These are phyloP conservation scores for Porcisia hertigi DNA, from an alignment of 208 protist genomes.

Conservation along the genomic window DNA sequence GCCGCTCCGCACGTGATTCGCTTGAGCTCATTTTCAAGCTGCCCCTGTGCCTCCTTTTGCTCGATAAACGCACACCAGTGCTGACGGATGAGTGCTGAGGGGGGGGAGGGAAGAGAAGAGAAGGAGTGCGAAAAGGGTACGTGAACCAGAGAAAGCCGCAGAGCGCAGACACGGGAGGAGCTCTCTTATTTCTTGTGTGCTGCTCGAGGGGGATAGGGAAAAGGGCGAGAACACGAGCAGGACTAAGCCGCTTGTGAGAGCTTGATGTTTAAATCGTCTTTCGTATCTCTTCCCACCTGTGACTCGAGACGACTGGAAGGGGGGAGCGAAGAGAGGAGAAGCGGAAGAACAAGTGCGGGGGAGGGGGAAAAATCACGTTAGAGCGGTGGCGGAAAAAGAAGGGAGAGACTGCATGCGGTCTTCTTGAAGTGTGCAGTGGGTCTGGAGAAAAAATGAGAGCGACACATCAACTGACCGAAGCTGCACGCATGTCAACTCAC, in stretches of 20 bases:
- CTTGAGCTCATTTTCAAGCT: constrained; percentile 24
- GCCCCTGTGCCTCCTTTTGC: neutral
- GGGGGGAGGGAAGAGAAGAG: neutral
- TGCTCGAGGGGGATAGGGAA: neutral
- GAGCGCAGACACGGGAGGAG: neutral
- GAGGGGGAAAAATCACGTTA: no score
- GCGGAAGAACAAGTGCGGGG: no score
- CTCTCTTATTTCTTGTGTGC: neutral
- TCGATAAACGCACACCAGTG: neutral
- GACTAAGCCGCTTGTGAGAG: neutral
- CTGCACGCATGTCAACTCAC: neutral
- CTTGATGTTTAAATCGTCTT: no score
- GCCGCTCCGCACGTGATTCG: constrained; percentile 74
- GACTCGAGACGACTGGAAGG: no score
- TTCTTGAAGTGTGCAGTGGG: neutral
- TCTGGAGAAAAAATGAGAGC: neutral
- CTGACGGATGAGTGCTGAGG: neutral
- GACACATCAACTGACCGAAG: neutral
- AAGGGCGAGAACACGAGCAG: neutral
- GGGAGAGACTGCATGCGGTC: neutral
- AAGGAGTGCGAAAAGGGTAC: neutral
- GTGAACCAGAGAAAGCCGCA: neutral
- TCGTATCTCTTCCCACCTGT: no score
- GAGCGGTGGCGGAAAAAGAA: neutral
- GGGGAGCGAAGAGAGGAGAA: no score